phyloP scores from a whole-genome alignment of 2,329 filamentous ascomycete genomes.

The Ophiostoma montium region DNA sequence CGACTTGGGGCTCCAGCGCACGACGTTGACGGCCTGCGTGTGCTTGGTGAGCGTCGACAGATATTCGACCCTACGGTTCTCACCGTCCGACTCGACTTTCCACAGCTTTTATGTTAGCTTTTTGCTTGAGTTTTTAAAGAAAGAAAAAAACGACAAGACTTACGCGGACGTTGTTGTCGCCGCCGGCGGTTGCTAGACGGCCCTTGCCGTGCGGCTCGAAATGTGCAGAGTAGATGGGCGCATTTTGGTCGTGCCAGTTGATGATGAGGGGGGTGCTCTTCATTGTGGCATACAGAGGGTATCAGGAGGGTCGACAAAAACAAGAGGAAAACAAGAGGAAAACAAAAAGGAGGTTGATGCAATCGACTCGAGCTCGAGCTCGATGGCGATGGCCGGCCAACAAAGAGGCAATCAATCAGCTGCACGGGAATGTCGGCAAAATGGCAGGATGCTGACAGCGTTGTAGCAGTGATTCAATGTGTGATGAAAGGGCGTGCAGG shows the following conservation, averaged over 20 bases:
- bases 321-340: not conserved
- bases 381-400: too few species aligned
- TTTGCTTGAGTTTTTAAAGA: not conserved
- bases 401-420: too few species aligned
- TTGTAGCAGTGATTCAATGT: too few species aligned
- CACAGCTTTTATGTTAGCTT: slow-evolving; percentile 47
- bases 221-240: slow-evolving; percentile 92
- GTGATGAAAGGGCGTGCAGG: too few species aligned
- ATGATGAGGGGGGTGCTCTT: slow-evolving; percentile 94
- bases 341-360: too few species aligned
- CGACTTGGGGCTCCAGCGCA: slow-evolving; percentile 87
- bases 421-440: too few species aligned
- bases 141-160: slow-evolving; percentile 17
- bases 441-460: too few species aligned
- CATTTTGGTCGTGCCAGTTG: slow-evolving; percentile 96
- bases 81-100: slow-evolving; percentile 74
- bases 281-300: slow-evolving; percentile 42
- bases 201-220: slow-evolving; percentile 90
- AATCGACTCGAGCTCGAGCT: too few species aligned
- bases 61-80: slow-evolving; percentile 82
- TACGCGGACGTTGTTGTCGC: slow-evolving; percentile 92
- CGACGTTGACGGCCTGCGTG: slow-evolving; percentile 94
- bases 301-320: not conserved
- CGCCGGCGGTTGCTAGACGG: slow-evolving; percentile 81
- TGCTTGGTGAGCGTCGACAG: slow-evolving; percentile 85